Evolutionary conservation across 495 filamentous ascomycete genomes (phyloP), one percentile per base, ranked within the genome.

Genomic region (Penicillium coffeae): DNA sequence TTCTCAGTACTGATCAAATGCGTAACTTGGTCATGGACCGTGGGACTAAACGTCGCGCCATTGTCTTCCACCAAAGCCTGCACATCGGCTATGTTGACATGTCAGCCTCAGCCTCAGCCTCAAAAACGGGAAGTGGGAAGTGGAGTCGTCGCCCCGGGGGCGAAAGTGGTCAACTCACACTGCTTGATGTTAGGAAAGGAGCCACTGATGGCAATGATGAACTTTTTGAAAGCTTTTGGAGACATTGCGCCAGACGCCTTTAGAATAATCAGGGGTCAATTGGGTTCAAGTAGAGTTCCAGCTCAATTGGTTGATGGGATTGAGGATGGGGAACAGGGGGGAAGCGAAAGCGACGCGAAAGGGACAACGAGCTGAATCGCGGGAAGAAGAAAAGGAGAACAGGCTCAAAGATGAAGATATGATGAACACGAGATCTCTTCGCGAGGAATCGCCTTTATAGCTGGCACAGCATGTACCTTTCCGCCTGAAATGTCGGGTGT

Each of bases 181-280:
- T 88, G 85, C 12, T 73, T 75, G 14, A 66, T 63, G 6, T 71
- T 70, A 0, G 76, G 71, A 42, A 88, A 81, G 0, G 74, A 73
- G 16, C 86, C 85, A 49, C 79, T 81, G 20, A 86, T 59, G n/a
- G 75, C 78, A 33, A 89, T 71, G 12, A 63, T 66, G 22, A 75
- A 66, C 1, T 68, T 69, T 14, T 73, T 63, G 13, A 82, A 70
- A n/a, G 45, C 39, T 21, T 36, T 46, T 1, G 53, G 46, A 8
- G 62, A 52, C 66, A 72, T 74, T 25, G 32, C 43, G 47, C 14
- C 6, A 1, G 10, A 32, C 16, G 20, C 16, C 5, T 5, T 39
- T 21, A 25, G 12, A 43, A 30, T 2, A 32, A 21, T n/a, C n/a
- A n/a, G n/a, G n/a, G n/a, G n/a, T n/a, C n/a, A n/a, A n/a, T n/a